Evolutionary conservation across 1,284 basidiomycete genomes (phyloP).

Genomic region (Pyrrhoderma lamaoense): DNA sequence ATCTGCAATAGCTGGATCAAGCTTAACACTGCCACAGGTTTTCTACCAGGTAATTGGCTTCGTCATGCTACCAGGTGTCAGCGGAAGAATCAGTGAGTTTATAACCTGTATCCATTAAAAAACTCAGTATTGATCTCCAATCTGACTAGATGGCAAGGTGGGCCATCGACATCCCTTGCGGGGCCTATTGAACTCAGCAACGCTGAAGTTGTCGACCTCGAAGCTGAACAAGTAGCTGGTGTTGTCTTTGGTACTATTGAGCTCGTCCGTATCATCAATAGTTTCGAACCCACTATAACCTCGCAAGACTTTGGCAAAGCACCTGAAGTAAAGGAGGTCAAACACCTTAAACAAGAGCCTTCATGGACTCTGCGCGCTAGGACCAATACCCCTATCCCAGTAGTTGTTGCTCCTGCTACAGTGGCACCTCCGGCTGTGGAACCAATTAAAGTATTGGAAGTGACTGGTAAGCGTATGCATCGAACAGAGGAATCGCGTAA

Average conservation of each 20-base stretch:
- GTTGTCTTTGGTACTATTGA: conserved; percentile 15
- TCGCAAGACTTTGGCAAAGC: conserved; percentile 12
- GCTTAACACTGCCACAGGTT: conserved; percentile 13
- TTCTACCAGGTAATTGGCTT: conserved; percentile 15
- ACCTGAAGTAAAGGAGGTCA: background rate
- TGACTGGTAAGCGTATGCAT: conserved; percentile 13
- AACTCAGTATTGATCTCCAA: background rate
- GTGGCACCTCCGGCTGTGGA: too few species aligned
- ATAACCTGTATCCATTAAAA: background rate
- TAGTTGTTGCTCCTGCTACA: background rate
- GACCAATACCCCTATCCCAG: background rate
- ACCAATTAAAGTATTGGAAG: background rate
- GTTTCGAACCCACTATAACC: conserved; percentile 15
- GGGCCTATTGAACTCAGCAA: conserved; percentile 7
- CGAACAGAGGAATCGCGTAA: conserved; percentile 18
- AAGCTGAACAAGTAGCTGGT: conserved; percentile 1
- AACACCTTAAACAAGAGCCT: background rate
- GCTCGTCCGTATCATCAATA: conserved; percentile 9
- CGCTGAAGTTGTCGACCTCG: conserved; percentile 14
- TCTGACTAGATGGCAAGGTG: conserved; percentile 6
- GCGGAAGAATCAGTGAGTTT: conserved; percentile 1
- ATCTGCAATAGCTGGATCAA: conserved; percentile 18
- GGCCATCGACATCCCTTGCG: background rate
- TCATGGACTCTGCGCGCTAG: conserved; percentile 8
- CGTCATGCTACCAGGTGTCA: conserved; percentile 16